A percentile compares a stretch with the other conserved stretches of the same genome.
These are phyloP conservation scores for Fusarium sp. DNA, from an alignment of 2,329 filamentous ascomycete species.

Conservation along the genomic window DNA sequence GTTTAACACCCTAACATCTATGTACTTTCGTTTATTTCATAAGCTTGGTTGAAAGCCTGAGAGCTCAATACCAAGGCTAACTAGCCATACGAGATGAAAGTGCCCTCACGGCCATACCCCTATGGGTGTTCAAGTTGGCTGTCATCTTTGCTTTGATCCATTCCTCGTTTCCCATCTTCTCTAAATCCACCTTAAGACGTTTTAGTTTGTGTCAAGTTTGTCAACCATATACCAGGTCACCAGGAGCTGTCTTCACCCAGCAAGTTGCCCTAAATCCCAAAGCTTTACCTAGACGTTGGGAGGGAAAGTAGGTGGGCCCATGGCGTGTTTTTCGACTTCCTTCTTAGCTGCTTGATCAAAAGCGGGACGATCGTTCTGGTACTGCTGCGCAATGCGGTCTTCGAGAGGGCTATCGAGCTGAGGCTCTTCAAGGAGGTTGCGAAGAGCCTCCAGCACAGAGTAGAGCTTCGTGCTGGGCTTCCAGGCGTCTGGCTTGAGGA, in stretches of 20 bases:
- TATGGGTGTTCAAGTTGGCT: background rate
- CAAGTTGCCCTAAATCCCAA: background rate
- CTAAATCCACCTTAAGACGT: background rate
- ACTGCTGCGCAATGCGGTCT: constrained; percentile 86
- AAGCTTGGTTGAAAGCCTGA: background rate
- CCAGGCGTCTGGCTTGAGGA: constrained; percentile 89
- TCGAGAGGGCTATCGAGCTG: constrained; percentile 93
- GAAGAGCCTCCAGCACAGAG: constrained; percentile 81
- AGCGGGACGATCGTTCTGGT: constrained; percentile 71
- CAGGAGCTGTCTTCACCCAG: background rate
- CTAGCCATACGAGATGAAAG: background rate
- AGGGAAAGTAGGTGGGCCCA: constrained; percentile 54
- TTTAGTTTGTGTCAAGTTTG: background rate
- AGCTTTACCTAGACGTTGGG: constrained; percentile 23
- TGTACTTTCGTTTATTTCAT: background rate
- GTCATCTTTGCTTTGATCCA: background rate
- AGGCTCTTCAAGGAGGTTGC: constrained; percentile 80
- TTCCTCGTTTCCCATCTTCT: background rate
- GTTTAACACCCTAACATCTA: background rate
- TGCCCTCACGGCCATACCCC: background rate
- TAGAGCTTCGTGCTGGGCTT: constrained; percentile 85
- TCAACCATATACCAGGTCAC: too few species aligned
- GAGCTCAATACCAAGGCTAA: background rate
- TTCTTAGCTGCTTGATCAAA: constrained; percentile 80
- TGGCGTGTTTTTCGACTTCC: constrained; percentile 82